Base-by-base conservation (phyloP, 2,329 filamentous ascomycete species). In the Hortaea sp. region DNA sequence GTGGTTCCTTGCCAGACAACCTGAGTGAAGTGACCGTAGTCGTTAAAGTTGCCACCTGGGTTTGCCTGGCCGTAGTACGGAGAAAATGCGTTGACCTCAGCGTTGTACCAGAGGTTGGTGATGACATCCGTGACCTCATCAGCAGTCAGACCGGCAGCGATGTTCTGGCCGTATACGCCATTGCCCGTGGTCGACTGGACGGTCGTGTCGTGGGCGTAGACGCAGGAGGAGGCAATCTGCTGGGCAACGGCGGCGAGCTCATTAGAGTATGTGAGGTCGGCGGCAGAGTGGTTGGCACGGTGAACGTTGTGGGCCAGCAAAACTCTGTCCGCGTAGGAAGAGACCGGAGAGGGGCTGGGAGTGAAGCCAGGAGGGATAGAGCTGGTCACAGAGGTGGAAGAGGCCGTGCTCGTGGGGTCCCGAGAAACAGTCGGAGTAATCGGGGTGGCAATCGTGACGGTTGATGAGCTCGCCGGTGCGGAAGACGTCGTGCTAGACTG, bases 61-160 rank as follows among this genome's bases (percentile, higher is more conserved):
- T 71, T 73, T 48, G 66, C 61, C 55, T 72, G 47, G 53, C 81
- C 83, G 60, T 84, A 92, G 12, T 54, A 40, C 44, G 69, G 65
- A 29, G 62, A 58, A 48, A 74, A 74, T 67, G 74, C 81, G 52
- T 63, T 62, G 57, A 84, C 72, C 67, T 95, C 88, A 58, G 77
- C 78, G 65, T 92, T 87, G 77, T 95, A 95, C 87, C 92, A 95
- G 69, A 83, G 74, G 63, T 90, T 77, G 59, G 81, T 86, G 62
- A 90, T 81, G 55, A 84, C 80, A 53, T 76, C 72, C 45, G 79
- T 78, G 52, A 86, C 73, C 40, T 81, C 76, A 49, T 65, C 67
- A 9, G 32, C 32, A 9, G 32, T 35, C 49, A 78, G 74, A 54
- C 82, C 73, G 50, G 82, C 81, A 61, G 86, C 90, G 49, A 97